phyloP scores from a whole-genome alignment of 2,329 filamentous ascomycete genomes.

The Xenosphaeropsis pyriputrescens region DNA sequence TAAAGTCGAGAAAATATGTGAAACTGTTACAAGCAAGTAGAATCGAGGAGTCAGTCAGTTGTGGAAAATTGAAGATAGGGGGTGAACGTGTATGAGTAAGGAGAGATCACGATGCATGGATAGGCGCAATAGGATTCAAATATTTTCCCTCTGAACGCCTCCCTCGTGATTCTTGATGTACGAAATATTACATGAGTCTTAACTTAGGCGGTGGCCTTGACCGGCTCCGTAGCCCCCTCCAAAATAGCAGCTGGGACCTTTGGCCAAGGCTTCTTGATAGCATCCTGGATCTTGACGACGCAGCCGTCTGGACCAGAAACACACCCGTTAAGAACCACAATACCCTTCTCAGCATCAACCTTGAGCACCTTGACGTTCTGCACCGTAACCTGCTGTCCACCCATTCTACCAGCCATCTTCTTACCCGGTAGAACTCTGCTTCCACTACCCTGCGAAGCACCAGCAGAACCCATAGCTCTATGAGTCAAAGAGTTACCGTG shows the following conservation, averaged over 20 bases:
- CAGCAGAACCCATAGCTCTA: conserved; percentile 78
- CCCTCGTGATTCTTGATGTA: conserved; percentile 2
- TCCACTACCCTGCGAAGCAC: conserved; percentile 81
- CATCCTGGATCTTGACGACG: conserved; percentile 75
- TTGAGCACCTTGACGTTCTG: conserved; percentile 85
- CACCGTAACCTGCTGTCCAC: conserved; percentile 71
- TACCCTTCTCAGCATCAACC: conserved; percentile 74
- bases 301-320: conserved; percentile 82
- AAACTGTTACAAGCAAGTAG: conserved; percentile 2
- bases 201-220: conserved; percentile 22
- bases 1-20: conserved; percentile 1
- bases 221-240: conserved; percentile 26
- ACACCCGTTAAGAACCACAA: conserved; percentile 75
- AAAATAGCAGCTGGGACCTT: conserved; percentile 34
- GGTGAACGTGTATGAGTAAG: conserved; percentile 3
- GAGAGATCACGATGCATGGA: conserved; percentile 3
- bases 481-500: conserved; percentile 96
- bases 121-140: conserved; percentile 2
- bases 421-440: conserved; percentile 89
- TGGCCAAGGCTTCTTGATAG: conserved; percentile 74
- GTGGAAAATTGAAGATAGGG: conserved; percentile 6
- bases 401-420: conserved; percentile 97
- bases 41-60: conserved; percentile 4
- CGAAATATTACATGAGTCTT: neutral
- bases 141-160: conserved; percentile 11